Conservation (phyloP, 2,329 filamentous ascomycete species). For the Shiraia bambusicola region DNA sequence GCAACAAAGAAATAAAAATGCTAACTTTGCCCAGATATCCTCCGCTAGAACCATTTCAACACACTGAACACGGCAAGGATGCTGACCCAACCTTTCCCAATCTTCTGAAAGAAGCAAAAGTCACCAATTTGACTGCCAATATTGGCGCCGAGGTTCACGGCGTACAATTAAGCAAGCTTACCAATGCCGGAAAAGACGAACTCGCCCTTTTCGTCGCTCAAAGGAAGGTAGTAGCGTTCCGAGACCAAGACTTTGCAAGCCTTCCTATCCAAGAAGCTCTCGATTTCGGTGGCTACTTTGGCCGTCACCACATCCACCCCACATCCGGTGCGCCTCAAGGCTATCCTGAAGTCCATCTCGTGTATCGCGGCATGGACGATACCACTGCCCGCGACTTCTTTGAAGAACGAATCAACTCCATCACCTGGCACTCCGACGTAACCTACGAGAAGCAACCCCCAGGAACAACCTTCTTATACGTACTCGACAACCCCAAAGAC, state of each 20-base stretch:
- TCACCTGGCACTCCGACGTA: slow-evolving; percentile 88
- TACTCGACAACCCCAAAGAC: slow-evolving; percentile 76
- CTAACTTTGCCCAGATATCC: slow-evolving; percentile 53
- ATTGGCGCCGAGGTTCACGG: slow-evolving; percentile 73
- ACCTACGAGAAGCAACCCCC: slow-evolving; percentile 87
- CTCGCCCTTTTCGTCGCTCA: slow-evolving; percentile 73
- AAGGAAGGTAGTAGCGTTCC: slow-evolving; percentile 75
- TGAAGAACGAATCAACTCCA: slow-evolving; percentile 70
- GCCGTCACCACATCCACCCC: slow-evolving; percentile 78
- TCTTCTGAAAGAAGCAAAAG: slow-evolving; percentile 58
- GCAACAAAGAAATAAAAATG: background rate
- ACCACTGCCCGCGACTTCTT: slow-evolving; percentile 64
- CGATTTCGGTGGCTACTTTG: slow-evolving; percentile 73
- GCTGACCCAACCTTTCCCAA: slow-evolving; percentile 70
- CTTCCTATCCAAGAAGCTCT: slow-evolving; percentile 70
- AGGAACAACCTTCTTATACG: slow-evolving; percentile 84
- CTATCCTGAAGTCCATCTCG: slow-evolving; percentile 74
- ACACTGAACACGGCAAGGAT: slow-evolving; percentile 74
- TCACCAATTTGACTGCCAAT: slow-evolving; percentile 67
- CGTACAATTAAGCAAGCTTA: slow-evolving; percentile 70
- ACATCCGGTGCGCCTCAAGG: slow-evolving; percentile 74
- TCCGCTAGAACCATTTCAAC: slow-evolving; percentile 68
- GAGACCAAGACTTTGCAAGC: slow-evolving; percentile 67
- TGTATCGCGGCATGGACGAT: slow-evolving; percentile 70
- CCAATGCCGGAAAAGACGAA: slow-evolving; percentile 70